A percentile compares a stretch with the other conserved stretches of the same genome.
Evolutionary conservation across 2,329 filamentous ascomycete species (phyloP).

Genomic region (Xylaria digitata): DNA sequence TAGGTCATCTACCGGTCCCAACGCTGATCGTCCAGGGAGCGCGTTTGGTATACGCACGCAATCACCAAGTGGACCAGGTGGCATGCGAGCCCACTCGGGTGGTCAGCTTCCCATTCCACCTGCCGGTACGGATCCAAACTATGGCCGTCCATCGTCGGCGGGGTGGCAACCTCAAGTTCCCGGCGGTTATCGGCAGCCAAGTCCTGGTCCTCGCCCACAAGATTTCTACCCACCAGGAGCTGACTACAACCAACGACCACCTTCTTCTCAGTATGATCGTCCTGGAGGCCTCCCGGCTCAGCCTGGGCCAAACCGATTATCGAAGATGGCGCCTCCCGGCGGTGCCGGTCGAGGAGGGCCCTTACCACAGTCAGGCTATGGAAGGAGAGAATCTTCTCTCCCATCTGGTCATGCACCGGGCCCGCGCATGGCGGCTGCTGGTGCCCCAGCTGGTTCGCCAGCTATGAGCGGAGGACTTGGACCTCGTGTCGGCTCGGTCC

Average conservation of each 20-base stretch:
- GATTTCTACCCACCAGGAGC: constrained; percentile 45
- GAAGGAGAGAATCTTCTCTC: constrained; percentile 43
- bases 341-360: constrained; percentile 46
- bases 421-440: constrained; percentile 46
- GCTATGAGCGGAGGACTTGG: constrained; percentile 48
- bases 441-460: constrained; percentile 41
- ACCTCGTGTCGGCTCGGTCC: constrained; percentile 43
- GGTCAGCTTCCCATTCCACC: constrained; percentile 59
- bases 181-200: constrained; percentile 54
- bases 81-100: constrained; percentile 59
- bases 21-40: constrained; percentile 62
- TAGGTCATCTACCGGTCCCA: constrained; percentile 61
- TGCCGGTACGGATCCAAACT: constrained; percentile 54
- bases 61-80: constrained; percentile 48
- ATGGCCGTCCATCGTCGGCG: constrained; percentile 57
- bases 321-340: constrained; percentile 52
- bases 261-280: constrained; percentile 44
- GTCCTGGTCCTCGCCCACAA: constrained; percentile 51
- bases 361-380: constrained; percentile 44
- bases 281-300: constrained; percentile 49
- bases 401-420: constrained; percentile 50
- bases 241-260: constrained; percentile 44
- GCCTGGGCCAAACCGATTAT: constrained; percentile 53
- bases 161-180: constrained; percentile 60
- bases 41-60: constrained; percentile 66